Base-by-base conservation (phyloP, 2,329 filamentous ascomycete species). In the Penicillium sp. region DNA sequence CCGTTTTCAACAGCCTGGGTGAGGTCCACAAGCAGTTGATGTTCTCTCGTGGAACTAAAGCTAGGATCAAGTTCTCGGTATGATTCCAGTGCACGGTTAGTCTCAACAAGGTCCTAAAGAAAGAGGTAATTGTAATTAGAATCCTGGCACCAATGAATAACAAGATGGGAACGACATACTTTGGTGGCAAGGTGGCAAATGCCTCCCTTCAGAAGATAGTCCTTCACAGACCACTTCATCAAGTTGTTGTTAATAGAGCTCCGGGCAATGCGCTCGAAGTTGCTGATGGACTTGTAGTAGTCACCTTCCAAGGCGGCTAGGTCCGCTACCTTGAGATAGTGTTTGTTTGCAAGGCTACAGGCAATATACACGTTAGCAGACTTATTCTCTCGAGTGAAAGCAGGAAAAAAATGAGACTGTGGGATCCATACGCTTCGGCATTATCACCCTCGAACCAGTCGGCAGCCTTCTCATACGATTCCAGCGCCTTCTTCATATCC, bases 171-270 rank as follows among this genome's bases (percentile, higher is more conserved):
- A 13, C 7, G 23, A 55, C 65, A 36, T 71, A 78, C 77, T 53
- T 77, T 80, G n/a, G 82, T 81, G 51, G 84, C 85, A 35, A 97
- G 81, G 71, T 96, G 88, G 78, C 92, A 97, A 70, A 97, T 89
- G 30, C 91, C 92, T 0, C 91, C 90, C 78, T 97, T 96, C 68
- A 97, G 82, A 68, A 97, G 87, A 77, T 97, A 97, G 62, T 97
- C 91, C 76, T 97, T 97, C 60, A 97, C 91, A 44, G 85, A 90
- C 84, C 90, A 96, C 71, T 87, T 89, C 89, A 95, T 93, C 55
- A 96, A 80, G 73, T 95, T 94, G 79, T 95, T 97, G 74, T 86
- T 86, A 66, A 96, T 86, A 34, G 88, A 88, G 40, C 84, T 82
- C 53, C 84, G 81, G 39, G 91, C 89, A 45, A 97, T 90, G 67